These are phyloP conservation scores for Cladosporium sp. DNA, from an alignment of 2,329 filamentous ascomycete genomes.

Conservation along the genomic window DNA sequence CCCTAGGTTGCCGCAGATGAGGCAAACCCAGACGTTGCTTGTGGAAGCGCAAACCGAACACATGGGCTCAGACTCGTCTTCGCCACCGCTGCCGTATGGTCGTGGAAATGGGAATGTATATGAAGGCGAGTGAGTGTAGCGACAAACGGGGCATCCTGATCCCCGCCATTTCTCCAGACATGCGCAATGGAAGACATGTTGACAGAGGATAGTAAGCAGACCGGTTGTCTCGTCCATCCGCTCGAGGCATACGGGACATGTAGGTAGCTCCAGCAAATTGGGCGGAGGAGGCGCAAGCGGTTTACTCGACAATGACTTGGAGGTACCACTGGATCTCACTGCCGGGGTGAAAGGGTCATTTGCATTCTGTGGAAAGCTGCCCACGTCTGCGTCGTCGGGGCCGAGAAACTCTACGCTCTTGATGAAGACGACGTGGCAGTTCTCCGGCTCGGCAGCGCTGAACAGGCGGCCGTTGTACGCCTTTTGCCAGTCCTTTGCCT, in stretches of 20 bases:
- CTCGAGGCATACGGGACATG: conserved; percentile 92
- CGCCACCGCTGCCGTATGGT: conserved; percentile 28
- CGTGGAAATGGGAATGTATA: conserved; percentile 35
- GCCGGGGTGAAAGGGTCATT: conserved; percentile 58
- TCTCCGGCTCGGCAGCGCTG: conserved; percentile 70
- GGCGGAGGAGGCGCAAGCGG: conserved; percentile 71
- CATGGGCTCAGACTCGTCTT: conserved; percentile 59
- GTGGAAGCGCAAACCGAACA: conserved; percentile 77
- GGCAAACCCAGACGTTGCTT: conserved; percentile 87
- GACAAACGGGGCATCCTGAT: conserved; percentile 87
- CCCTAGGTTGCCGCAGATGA: conserved; percentile 87
- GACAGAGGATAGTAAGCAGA: conserved; percentile 89
- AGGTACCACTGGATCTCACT: conserved; percentile 20
- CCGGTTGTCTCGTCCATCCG: conserved; percentile 98
- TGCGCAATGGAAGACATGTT: conserved; percentile 95
- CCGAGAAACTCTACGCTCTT: conserved; percentile 83
- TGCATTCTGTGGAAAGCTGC: conserved; percentile 53
- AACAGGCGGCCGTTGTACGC: conserved; percentile 93
- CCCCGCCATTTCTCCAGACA: conserved; percentile 96
- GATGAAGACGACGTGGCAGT: conserved; percentile 91
- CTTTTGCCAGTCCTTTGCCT: conserved; percentile 72
- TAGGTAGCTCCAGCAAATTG: conserved; percentile 83
- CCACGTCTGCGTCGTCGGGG: conserved; percentile 44
- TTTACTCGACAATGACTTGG: conserved; percentile 43
- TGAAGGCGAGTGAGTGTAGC: conserved; percentile 68